Conservation (phyloP, 495 filamentous ascomycete species). For the Lasiosphaeris hirsuta region DNA sequence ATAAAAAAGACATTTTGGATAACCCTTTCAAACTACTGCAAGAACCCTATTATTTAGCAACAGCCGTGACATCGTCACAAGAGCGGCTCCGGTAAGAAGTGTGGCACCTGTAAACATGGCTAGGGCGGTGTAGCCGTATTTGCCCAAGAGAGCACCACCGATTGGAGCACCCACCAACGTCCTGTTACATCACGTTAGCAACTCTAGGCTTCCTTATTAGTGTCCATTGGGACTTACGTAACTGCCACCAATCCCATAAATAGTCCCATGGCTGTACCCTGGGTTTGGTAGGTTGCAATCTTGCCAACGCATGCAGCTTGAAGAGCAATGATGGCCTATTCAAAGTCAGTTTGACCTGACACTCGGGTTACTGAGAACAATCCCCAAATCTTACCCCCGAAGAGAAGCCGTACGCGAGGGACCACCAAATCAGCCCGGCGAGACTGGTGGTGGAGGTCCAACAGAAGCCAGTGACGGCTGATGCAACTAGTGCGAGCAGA, state of each 20-base stretch:
- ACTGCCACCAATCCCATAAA: constrained; percentile 36
- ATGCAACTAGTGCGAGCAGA: constrained; percentile 19
- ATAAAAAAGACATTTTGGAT: too few relatives aligned
- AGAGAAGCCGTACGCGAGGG: constrained; percentile 28
- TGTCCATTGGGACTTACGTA: constrained; percentile 10
- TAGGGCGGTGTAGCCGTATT: constrained; percentile 31
- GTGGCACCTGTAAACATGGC: constrained; percentile 23
- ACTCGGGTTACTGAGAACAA: too few relatives aligned
- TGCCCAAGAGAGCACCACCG: constrained; percentile 38
- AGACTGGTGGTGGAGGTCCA: constrained; percentile 34
- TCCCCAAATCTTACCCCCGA: constrained; percentile 20
- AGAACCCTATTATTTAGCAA: background rate
- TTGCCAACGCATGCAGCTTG: constrained; percentile 22
- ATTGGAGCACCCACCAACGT: constrained; percentile 45
- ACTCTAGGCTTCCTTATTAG: background rate
- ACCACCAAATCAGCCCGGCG: constrained; percentile 36
- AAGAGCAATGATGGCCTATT: constrained; percentile 21
- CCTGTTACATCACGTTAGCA: background rate
- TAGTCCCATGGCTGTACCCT: constrained; percentile 48
- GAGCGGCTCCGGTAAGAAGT: constrained; percentile 14
- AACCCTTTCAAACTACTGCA: too few relatives aligned
- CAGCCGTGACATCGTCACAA: constrained; percentile 12
- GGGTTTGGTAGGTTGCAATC: constrained; percentile 21
- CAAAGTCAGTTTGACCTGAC: background rate
- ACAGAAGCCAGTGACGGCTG: constrained; percentile 37